phyloP scores from a whole-genome alignment of 2,329 filamentous ascomycete species.

The Thielaviopsis musarum region DNA sequence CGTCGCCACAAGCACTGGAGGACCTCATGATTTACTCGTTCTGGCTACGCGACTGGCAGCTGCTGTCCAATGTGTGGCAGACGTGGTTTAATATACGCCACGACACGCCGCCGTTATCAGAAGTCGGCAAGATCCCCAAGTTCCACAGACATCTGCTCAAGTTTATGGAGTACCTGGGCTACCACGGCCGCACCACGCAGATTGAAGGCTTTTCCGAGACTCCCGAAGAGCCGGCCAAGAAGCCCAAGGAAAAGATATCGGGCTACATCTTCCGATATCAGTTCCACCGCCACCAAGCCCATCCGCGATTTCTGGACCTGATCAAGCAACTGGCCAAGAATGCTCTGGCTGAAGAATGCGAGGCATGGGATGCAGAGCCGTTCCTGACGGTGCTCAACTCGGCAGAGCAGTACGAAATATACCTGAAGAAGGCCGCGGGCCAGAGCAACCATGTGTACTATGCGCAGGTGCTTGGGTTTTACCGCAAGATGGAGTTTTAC shows the following conservation, averaged over 20 bases:
- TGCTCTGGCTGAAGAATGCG: constrained; percentile 1
- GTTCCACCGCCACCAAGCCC: constrained; percentile 3
- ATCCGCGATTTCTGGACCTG: constrained; percentile 8
- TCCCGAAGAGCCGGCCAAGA: background rate
- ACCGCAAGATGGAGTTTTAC: constrained; percentile 1
- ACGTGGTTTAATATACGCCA: constrained; percentile 6
- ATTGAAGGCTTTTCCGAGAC: constrained; percentile 1
- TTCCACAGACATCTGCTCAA: constrained; percentile 1
- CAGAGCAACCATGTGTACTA: background rate
- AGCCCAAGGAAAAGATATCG: background rate
- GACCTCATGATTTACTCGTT: constrained; percentile 10
- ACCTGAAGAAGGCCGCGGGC: background rate
- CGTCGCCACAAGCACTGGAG: constrained; percentile 9
- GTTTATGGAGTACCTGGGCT: constrained; percentile 4
- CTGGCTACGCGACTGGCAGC: constrained; percentile 9
- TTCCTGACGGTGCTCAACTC: background rate
- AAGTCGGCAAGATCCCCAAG: constrained; percentile 8
- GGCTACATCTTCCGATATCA: constrained; percentile 8
- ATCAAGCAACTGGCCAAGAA: constrained; percentile 2
- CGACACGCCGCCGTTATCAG: constrained; percentile 4
- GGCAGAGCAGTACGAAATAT: constrained; percentile 1
- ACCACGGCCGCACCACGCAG: background rate
- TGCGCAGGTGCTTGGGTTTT: background rate
- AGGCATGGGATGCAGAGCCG: constrained; percentile 1
- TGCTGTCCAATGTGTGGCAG: constrained; percentile 8